Conservation (phyloP, 2,329 filamentous ascomycete genomes). For the Dryadomyces quercus-mongolicae region DNA sequence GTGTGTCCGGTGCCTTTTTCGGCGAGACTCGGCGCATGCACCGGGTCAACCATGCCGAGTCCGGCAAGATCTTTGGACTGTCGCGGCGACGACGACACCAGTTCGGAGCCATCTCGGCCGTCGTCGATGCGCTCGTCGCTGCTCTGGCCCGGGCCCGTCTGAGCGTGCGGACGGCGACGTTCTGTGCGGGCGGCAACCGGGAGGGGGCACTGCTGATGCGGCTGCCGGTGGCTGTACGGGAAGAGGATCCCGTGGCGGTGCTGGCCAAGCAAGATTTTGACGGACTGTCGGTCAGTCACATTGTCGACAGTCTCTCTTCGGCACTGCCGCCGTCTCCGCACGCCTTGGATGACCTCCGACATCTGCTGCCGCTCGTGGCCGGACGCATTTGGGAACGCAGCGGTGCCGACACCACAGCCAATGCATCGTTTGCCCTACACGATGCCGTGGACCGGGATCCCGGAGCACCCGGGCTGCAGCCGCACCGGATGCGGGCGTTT, state of each 20-base stretch:
- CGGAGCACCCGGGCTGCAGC: conserved; percentile 58
- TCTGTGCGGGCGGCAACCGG: conserved; percentile 74
- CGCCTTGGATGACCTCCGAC: background rate
- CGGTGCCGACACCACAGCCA: conserved; percentile 36
- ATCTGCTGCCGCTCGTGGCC: conserved; percentile 26
- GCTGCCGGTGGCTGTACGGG: conserved; percentile 45
- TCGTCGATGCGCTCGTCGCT: conserved; percentile 62
- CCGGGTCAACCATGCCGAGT: conserved; percentile 32
- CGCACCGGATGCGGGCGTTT: conserved; percentile 58
- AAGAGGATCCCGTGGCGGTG: conserved; percentile 49
- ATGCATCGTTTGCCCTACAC: conserved; percentile 60
- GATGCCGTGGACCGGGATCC: conserved; percentile 57
- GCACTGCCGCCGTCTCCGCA: conserved; percentile 30
- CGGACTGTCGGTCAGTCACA: conserved; percentile 15
- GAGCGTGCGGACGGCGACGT: conserved; percentile 60
- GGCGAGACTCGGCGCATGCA: conserved; percentile 38
- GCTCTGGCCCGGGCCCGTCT: conserved; percentile 39
- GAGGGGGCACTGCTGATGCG: conserved; percentile 72
- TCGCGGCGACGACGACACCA: conserved; percentile 69
- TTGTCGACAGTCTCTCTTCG: conserved; percentile 24
- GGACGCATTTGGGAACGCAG: conserved; percentile 36
- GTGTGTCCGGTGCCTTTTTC: conserved; percentile 50
- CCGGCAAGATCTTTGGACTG: conserved; percentile 58
- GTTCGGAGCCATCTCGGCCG: conserved; percentile 70
- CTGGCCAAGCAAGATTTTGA: conserved; percentile 2